A percentile compares a stretch with the other conserved stretches of the same genome.
phyloP scores from a whole-genome alignment of 306 rosid genomes.

The Echinosophora koreensis region DNA sequence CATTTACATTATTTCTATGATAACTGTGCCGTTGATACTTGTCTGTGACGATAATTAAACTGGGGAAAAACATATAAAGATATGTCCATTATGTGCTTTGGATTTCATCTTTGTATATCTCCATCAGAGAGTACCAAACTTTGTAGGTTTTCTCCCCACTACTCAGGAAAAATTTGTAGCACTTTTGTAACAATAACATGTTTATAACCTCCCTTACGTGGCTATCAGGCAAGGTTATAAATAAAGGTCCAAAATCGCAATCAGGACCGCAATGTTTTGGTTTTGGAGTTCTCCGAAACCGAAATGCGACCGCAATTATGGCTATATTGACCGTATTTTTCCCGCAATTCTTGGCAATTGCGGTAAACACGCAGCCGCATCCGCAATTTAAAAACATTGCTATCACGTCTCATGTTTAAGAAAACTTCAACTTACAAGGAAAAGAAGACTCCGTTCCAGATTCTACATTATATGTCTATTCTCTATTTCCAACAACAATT shows the following conservation, averaged over 20 bases:
- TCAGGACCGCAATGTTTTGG: too few relatives aligned
- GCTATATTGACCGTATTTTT: too few relatives aligned
- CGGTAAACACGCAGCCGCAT: too few relatives aligned
- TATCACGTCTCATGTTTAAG: not conserved
- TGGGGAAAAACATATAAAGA: not conserved
- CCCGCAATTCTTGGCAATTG: too few relatives aligned
- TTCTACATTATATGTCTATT: not conserved
- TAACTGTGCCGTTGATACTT: not conserved
- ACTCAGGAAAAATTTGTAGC: not conserved
- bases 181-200: not conserved
- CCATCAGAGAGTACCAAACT: too few relatives aligned
- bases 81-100: not conserved
- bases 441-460: not conserved
- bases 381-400: too few relatives aligned
- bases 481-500: too few relatives aligned
- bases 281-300: too few relatives aligned
- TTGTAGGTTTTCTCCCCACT: not conserved
- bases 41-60: not conserved
- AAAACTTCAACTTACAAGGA: not conserved
- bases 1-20: too few relatives aligned
- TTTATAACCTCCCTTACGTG: not conserved
- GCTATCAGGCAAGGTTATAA: too few relatives aligned
- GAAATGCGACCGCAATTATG: too few relatives aligned
- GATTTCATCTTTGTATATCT: not conserved
- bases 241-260: too few relatives aligned